Conservation (phyloP, 768 basidiomycete genomes). For the Rhizopogon vinicolor region DNA sequence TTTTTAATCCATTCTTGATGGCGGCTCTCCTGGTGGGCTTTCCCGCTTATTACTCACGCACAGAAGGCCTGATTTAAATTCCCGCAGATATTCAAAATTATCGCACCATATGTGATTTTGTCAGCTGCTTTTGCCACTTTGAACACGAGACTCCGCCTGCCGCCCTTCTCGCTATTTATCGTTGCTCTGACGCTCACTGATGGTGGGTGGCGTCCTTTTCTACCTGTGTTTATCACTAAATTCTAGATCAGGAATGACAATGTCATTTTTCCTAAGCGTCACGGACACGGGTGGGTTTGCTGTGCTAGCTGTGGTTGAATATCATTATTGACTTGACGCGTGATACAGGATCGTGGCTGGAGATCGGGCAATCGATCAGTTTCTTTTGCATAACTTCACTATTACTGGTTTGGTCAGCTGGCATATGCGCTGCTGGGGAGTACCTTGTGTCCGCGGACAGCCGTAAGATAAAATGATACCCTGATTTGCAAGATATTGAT, state of each 20-base stretch:
- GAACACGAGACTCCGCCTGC: constrained; percentile 61
- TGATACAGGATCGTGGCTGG: constrained; percentile 71
- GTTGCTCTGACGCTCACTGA: constrained; percentile 73
- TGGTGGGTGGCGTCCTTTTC: constrained; percentile 31
- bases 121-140: constrained; percentile 65
- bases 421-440: constrained; percentile 70
- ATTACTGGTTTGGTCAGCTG: constrained; percentile 74
- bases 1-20: constrained; percentile 87
- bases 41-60: background rate
- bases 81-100: constrained; percentile 71
- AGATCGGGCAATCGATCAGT: constrained; percentile 85
- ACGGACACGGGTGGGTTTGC: constrained; percentile 60
- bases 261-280: constrained; percentile 81
- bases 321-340: constrained; percentile 3
- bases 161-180: constrained; percentile 77
- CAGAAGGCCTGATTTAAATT: constrained; percentile 1
- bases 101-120: constrained; percentile 76
- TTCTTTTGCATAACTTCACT: constrained; percentile 85
- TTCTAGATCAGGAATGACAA: constrained; percentile 61
- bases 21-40: constrained; percentile 55
- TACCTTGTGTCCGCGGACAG: constrained; percentile 44
- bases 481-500: background rate
- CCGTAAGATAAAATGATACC: constrained; percentile 14
- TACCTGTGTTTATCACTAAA: constrained; percentile 7
- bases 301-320: background rate